phyloP scores from a whole-genome alignment of 139 green algal genomes.

The Haematococcus lacustris region DNA sequence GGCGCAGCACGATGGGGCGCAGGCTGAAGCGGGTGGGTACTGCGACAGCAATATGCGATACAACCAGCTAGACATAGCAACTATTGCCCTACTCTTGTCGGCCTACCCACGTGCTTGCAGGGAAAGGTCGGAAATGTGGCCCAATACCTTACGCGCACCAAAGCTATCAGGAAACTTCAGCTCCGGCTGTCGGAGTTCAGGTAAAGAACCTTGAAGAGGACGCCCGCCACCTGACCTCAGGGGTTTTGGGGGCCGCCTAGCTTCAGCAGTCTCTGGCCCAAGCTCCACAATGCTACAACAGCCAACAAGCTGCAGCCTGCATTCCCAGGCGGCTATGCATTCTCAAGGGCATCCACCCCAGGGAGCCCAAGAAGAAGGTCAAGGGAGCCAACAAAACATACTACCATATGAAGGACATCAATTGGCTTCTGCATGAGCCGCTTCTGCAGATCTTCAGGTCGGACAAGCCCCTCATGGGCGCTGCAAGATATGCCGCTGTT shows the following conservation, averaged over 20 bases:
- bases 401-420: conserved; percentile 97
- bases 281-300: background rate
- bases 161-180: conserved; percentile 93
- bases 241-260: background rate
- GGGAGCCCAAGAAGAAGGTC: conserved; percentile 95
- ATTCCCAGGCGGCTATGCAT: conserved; percentile 88
- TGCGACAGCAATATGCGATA: background rate
- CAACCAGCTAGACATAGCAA: background rate
- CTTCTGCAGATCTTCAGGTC: conserved; percentile 85
- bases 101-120: conserved; percentile 15
- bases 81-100: background rate
- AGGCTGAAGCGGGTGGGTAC: conserved; percentile 10
- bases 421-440: conserved; percentile 92
- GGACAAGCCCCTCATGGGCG: too few species aligned
- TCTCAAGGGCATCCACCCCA: conserved; percentile 94
- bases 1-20: conserved; percentile 4
- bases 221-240: background rate
- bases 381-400: conserved; percentile 95
- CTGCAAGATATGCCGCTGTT: too few species aligned
- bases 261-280: background rate
- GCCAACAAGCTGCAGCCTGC: background rate
- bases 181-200: conserved; percentile 92
- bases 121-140: conserved; percentile 60
- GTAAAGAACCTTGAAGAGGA: conserved; percentile 43
- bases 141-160: conserved; percentile 91